These are phyloP conservation scores for Neonectria hederae DNA, from an alignment of 2,329 filamentous ascomycete species.

Conservation along the genomic window DNA sequence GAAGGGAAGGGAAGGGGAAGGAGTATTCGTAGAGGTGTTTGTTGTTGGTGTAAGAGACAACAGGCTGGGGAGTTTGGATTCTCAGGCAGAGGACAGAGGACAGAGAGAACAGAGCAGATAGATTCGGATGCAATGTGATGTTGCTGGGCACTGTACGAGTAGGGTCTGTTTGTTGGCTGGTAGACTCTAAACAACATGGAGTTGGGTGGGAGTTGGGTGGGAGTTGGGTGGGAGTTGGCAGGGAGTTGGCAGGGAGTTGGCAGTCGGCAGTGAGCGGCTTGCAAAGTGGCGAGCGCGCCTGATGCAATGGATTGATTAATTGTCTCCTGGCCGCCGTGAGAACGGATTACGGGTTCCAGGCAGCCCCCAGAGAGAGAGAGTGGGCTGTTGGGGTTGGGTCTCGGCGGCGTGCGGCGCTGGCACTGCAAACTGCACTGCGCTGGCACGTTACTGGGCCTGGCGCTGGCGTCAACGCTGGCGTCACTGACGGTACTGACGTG, in stretches of 20 bases:
- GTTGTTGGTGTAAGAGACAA: not conserved
- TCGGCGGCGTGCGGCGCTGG: not conserved
- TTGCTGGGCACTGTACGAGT: too few relatives aligned
- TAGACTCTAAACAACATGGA: too few relatives aligned
- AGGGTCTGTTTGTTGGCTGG: too few relatives aligned
- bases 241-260: not conserved
- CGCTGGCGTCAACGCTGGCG: slow-evolving; percentile 6
- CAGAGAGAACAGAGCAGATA: not conserved
- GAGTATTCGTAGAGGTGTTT: not conserved
- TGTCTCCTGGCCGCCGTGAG: not conserved
- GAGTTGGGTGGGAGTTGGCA: not conserved
- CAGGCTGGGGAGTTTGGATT: not conserved
- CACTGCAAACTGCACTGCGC: not conserved
- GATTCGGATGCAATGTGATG: not conserved
- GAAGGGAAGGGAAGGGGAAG: not conserved
- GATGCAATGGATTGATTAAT: not conserved
- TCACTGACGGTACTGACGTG: slow-evolving; percentile 10
- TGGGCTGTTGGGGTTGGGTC: not conserved
- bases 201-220: too few relatives aligned
- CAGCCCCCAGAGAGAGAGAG: not conserved
- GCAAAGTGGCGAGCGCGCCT: not conserved
- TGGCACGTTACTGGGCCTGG: not conserved
- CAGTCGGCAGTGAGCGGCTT: not conserved
- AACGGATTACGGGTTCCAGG: not conserved
- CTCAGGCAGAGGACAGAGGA: not conserved